Evolutionary conservation across 352 stramenopile genomes (phyloP), one percentile per base, ranked within the genome.

Genomic region (Pythium diclinum): DNA sequence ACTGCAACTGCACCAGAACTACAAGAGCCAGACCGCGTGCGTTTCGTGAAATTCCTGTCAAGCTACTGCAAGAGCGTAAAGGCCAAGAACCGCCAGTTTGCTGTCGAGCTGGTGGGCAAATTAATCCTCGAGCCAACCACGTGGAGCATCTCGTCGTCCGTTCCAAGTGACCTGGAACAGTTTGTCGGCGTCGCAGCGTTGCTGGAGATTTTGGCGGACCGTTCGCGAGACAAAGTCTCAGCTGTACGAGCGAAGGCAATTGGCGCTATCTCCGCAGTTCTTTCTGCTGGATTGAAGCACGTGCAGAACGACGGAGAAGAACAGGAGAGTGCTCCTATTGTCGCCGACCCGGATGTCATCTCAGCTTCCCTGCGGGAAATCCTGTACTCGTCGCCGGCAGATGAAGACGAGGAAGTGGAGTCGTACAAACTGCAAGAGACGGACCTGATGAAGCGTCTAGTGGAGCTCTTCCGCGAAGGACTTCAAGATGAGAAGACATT

Each of bases 401-500:
- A 34, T 25, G 55, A 14, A 19, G 63, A 65, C 9, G 33, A 48
- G 4, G 33, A 32, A 7, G 56, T 40, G 0, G 61, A 76, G 25
- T 75, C 76, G 2, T 71, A 57, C 36, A 69, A 44, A 1, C 62
- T 79, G 6, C 63, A 86, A 62, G 77, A 92, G 71, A 90, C 79
- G 0, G 63, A 75, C n/a, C 47, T 94, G 40, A 84, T 92, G 80
- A 73, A 74, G 30, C 76, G 75, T 16, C 70, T 95, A 19, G 65
- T 92, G 42, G 76, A 87, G 33, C 70, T 95, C 11, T 94, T 92
- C 56, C 77, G 84, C 46, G 82, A 91, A 36, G 76, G 83, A 7
- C 61, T 95, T 14, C 57, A 76, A 3, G 87, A 95, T 59, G 87
- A 94, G 8, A 95, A 94, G 58, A 92, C 85, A 3, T 93, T 87